Base-by-base conservation (phyloP, 140 eudicot genomes). In the Senecio squalidus region DNA sequence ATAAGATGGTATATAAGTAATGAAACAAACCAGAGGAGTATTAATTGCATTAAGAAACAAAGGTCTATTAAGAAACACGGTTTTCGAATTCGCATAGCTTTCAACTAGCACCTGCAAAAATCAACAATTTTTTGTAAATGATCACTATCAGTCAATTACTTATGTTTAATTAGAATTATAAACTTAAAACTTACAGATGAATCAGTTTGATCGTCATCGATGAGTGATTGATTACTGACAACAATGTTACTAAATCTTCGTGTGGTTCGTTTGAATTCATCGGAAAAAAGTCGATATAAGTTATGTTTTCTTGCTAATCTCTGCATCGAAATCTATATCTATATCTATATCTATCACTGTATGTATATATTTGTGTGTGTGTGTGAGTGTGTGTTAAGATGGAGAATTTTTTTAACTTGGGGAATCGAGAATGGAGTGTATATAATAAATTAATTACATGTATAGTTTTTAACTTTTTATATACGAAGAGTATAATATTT, bases 11-110 rank as follows among this genome's bases (percentile, higher is more conserved):
- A n/a, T n/a, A n/a, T n/a, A n/a, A n/a, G n/a, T 31, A 40, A 40
- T 0, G 1, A 15, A 41, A 41, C 62, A 20, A 15, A 89, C 97
- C 84, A 77, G 28, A 16, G 95, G 66, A 63, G 57, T 40, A 17
- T 77, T 75, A 31, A 89, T 75, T 40, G 97, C 80, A 67, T 89
- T 89, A 45, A 89, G 93, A 21, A 53, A 34, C 4, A 77, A 40
- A 18, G 97, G 95, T 58, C 97, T 69, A 61, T 89, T 85, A 41
- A 89, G 89, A 72, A 89, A 43, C 16, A 73, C 93, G n/a, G 80
- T 82, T 78, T 92, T 78, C 22, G 94, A 80, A 65, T 60, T 47
- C 29, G 71, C 76, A 64, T 80, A 76, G 5, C 81, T 87, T 78
- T 89, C 94, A 62, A 82, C 94, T 20, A 79, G 15, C 14, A 43